Evolutionary conservation across 257 asterid genomes (phyloP).

Genomic region (Primulina eburnea): DNA sequence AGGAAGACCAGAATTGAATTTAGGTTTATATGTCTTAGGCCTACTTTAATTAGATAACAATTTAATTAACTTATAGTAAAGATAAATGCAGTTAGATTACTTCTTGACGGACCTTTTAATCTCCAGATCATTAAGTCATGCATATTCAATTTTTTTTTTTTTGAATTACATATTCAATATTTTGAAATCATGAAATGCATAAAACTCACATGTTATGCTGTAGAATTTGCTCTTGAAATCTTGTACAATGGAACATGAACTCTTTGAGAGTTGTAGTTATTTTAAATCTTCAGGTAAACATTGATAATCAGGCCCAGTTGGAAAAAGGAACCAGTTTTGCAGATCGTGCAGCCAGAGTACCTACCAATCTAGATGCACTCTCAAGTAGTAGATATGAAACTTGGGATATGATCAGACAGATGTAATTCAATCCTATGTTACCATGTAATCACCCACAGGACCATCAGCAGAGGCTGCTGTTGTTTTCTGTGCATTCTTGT

Average conservation of each 20-base stretch:
- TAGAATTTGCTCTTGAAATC: neutral
- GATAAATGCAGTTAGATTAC: neutral
- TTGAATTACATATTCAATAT: neutral
- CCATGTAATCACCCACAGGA: neutral
- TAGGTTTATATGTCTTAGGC: too few relatives aligned
- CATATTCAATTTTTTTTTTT: neutral
- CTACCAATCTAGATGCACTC: neutral
- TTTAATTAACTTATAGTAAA: too few relatives aligned
- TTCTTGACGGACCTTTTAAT: neutral
- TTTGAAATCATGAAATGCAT: neutral
- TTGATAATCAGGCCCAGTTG: neutral
- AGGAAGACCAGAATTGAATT: too few relatives aligned
- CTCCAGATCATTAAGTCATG: neutral
- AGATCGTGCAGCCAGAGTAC: neutral
- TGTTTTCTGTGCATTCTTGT: constrained; percentile 57
- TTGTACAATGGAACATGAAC: neutral
- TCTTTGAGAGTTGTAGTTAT: neutral
- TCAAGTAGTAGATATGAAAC: neutral
- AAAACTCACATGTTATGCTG: neutral
- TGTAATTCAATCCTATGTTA: too few relatives aligned
- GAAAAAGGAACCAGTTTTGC: neutral
- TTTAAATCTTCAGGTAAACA: neutral
- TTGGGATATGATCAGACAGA: neutral
- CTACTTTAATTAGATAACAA: too few relatives aligned
- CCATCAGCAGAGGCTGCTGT: constrained; percentile 47